Base-by-base conservation (phyloP, 2,329 filamentous ascomycete species). In the Didymella lethalis region DNA sequence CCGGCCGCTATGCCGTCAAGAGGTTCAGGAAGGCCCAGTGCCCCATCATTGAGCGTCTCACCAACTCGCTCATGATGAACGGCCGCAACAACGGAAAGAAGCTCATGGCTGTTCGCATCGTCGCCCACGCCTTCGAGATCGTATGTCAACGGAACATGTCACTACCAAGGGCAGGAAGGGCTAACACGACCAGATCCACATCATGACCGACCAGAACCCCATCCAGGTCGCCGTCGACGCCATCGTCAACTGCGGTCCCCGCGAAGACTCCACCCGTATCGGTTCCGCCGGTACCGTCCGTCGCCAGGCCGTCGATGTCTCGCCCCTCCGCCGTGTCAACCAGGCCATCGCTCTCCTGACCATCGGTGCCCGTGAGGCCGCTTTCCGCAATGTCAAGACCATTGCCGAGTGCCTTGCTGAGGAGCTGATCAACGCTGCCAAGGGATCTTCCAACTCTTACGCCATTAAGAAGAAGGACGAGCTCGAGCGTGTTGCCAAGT, bases 391-490 rank as follows among this genome's bases (percentile, higher is more conserved):
- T 89, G 90, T 99, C 88, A 99, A 99, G 93, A 93, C 90, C 80
- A 96, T 99, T 81, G 93, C 96, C 78, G 95, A 99, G 89, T 98
- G 95, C 87, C 86, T 99, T 78, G 95, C 95, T 81, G 96, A 99
- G 86, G 95, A 99, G 90, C 89, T 99, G 82, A 98, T 99, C 90
- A 99, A 99, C 88, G 96, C 96, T 81, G 96, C 96, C 83, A 99
- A 99, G 92, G 95, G 95, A 80, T 96, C 91, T 90, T 96, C 91
- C 86, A 99, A 99, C 93, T 97, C 93, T 75, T 99, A 98, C 83
- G 95, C 96, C 79, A 99, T 99, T 90, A 99, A 99, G 93, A 99
- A 99, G 93, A 99, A 99, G 94, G 95, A 99, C 84, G 96, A 99
- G 91, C 85, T 99, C 86, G 95, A 99, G 91, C 95, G 95, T 95